Evolutionary conservation across 805 yeast genomes (phyloP).

Genomic region (Metschnikowia lochheadii): DNA sequence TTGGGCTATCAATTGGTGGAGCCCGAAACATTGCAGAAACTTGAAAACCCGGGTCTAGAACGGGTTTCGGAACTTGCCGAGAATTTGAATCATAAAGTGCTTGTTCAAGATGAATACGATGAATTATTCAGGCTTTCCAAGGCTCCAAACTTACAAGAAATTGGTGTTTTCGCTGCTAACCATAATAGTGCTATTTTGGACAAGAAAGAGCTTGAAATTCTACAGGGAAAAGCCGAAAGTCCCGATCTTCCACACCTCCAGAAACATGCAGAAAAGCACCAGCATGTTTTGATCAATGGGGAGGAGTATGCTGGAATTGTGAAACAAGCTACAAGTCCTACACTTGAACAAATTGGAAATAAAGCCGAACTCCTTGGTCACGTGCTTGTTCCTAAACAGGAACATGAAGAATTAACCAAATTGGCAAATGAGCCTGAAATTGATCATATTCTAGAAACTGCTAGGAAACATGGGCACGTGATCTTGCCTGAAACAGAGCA

Average conservation of each 20-base stretch:
- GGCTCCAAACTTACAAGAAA: slow-evolving; percentile 13
- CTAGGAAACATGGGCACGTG: slow-evolving; percentile 2
- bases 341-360: slow-evolving; percentile 17
- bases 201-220: slow-evolving; percentile 3
- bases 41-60: neutral
- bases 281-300: slow-evolving; percentile 8
- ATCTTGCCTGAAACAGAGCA: slow-evolving; percentile 6
- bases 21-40: slow-evolving; percentile 14
- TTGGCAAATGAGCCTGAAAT: slow-evolving; percentile 17
- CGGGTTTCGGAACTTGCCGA: slow-evolving; percentile 11
- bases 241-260: slow-evolving; percentile 13
- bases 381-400: slow-evolving; percentile 11
- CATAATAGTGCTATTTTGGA: slow-evolving; percentile 7
- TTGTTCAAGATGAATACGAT: slow-evolving; percentile 7
- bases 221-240: slow-evolving; percentile 7
- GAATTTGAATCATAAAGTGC: slow-evolving; percentile 7
- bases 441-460: slow-evolving; percentile 10
- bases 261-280: slow-evolving; percentile 5
- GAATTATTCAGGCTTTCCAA: slow-evolving; percentile 10
- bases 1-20: slow-evolving; percentile 1
- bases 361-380: slow-evolving; percentile 15
- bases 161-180: slow-evolving; percentile 8
- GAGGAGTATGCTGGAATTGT: slow-evolving; percentile 7
- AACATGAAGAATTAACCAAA: slow-evolving; percentile 14
- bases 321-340: slow-evolving; percentile 13